A percentile compares a stretch with the other conserved stretches of the same genome.
These are phyloP conservation scores for Mercurialis annua DNA, from an alignment of 345 rosid species.

Conservation along the genomic window DNA sequence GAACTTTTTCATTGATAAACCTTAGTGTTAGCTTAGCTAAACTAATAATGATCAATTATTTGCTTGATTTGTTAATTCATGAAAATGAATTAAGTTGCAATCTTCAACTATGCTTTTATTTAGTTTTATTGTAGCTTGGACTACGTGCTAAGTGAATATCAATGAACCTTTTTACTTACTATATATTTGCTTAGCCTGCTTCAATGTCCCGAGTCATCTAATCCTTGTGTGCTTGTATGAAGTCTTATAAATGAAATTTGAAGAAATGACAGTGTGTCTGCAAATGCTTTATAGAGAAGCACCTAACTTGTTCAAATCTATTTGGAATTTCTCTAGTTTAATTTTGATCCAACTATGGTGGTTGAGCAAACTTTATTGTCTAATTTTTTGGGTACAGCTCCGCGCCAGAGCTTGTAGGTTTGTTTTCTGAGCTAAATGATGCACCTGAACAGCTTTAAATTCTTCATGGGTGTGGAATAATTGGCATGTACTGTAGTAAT, in stretches of 20 bases:
- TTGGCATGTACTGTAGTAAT: no score
- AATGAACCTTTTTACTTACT: not conserved
- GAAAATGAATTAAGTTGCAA: not conserved
- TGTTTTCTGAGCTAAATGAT: conserved; percentile 73
- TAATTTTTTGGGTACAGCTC: conserved; percentile 45
- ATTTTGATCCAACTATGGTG: no score
- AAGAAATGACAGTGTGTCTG: no score
- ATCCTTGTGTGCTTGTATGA: no score
- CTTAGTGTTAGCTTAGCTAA: no score
- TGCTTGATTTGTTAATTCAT: not conserved
- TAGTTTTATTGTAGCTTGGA: not conserved
- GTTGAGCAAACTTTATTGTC: not conserved
- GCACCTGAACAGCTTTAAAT: conserved; percentile 68
- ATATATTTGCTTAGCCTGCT: conserved; percentile 14
- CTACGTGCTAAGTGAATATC: not conserved
- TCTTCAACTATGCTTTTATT: not conserved
- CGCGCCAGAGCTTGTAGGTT: conserved; percentile 89
- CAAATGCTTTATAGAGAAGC: no score
- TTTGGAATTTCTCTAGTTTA: no score
- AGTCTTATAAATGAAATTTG: no score
- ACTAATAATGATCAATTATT: not conserved
- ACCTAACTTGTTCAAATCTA: no score
- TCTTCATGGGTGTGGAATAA: not conserved
- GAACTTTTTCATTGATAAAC: not conserved
- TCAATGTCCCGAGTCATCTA: not conserved